phyloP scores from a whole-genome alignment of 306 rosid species.

The Lathyrus sativus region DNA sequence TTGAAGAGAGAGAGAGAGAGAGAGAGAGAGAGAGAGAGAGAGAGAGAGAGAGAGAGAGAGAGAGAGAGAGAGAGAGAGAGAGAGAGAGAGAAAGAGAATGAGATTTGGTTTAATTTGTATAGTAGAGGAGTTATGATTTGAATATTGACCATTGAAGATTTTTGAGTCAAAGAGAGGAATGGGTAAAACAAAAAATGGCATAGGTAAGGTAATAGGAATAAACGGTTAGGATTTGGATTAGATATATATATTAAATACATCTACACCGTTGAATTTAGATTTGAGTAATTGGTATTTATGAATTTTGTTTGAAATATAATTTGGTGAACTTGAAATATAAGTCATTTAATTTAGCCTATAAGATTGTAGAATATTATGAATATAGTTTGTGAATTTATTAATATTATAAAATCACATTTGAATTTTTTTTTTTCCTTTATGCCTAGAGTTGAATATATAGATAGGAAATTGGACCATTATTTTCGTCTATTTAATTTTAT shows the following conservation, averaged over 20 bases:
- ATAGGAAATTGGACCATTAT: too few species aligned
- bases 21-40: neutral
- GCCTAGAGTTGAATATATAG: too few species aligned
- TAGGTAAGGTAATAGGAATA: neutral
- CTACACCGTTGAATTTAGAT: neutral
- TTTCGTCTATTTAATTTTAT: too few species aligned
- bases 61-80: slow-evolving; percentile 8
- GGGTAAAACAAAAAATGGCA: slow-evolving; percentile 41
- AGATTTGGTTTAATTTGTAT: neutral
- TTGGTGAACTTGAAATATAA: too few species aligned
- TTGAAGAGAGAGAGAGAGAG: slow-evolving; percentile 19
- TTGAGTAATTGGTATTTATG: neutral
- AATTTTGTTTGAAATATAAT: too few species aligned
- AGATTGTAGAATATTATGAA: too few species aligned
- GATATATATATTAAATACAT: neutral
- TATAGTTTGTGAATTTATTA: too few species aligned
- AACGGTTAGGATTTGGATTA: neutral
- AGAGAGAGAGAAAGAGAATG: slow-evolving; percentile 10
- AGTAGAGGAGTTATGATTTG: slow-evolving; percentile 43
- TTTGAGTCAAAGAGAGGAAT: slow-evolving; percentile 59
- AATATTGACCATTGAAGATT: slow-evolving; percentile 73
- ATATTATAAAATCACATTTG: too few species aligned
- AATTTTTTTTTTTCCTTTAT: too few species aligned
- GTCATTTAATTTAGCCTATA: too few species aligned
- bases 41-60: slow-evolving; percentile 8